A percentile compares a stretch with the other conserved stretches of the same genome.
Conservation (phyloP, 805 yeast genomes). For the Sungouiella blattae region DNA sequence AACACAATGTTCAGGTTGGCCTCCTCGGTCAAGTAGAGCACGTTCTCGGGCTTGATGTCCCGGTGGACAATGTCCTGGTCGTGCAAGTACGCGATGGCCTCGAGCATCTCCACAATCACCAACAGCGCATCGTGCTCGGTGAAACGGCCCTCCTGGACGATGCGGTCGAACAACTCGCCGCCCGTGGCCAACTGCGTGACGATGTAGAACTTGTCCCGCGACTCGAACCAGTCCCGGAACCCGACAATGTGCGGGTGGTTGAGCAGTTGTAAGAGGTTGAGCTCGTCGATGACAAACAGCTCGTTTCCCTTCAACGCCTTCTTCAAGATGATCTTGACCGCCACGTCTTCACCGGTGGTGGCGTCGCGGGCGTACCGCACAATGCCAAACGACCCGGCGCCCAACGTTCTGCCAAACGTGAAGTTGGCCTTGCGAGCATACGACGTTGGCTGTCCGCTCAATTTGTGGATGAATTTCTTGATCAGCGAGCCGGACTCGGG, state of each 20-base stretch:
- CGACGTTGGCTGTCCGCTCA: constrained; percentile 71
- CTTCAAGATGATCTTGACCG: constrained; percentile 83
- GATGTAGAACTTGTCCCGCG: constrained; percentile 85
- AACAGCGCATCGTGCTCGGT: constrained; percentile 85
- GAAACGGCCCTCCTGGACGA: constrained; percentile 74
- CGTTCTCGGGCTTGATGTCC: constrained; percentile 92
- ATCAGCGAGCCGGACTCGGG: constrained; percentile 11
- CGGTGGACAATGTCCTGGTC: constrained; percentile 79
- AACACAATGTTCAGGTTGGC: constrained; percentile 69
- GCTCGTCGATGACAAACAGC: constrained; percentile 73
- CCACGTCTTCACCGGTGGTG: constrained; percentile 63
- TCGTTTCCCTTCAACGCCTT: constrained; percentile 81
- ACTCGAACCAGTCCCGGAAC: constrained; percentile 90
- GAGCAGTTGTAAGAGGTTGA: constrained; percentile 62
- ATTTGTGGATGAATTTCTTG: constrained; percentile 45
- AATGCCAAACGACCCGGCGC: constrained; percentile 94
- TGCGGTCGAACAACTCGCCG: constrained; percentile 90
- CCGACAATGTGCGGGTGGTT: constrained; percentile 86
- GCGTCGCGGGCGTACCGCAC: constrained; percentile 70
- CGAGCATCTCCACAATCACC: constrained; percentile 68
- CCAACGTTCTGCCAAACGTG: constrained; percentile 77
- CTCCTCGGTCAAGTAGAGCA: constrained; percentile 60
- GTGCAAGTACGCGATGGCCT: constrained; percentile 80
- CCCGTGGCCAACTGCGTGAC: constrained; percentile 95
- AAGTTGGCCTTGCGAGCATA: constrained; percentile 65